Evolutionary conservation across 345 rosid species (phyloP), one percentile per base, ranked within the genome.

Genomic region (Salix koriyanagi): DNA sequence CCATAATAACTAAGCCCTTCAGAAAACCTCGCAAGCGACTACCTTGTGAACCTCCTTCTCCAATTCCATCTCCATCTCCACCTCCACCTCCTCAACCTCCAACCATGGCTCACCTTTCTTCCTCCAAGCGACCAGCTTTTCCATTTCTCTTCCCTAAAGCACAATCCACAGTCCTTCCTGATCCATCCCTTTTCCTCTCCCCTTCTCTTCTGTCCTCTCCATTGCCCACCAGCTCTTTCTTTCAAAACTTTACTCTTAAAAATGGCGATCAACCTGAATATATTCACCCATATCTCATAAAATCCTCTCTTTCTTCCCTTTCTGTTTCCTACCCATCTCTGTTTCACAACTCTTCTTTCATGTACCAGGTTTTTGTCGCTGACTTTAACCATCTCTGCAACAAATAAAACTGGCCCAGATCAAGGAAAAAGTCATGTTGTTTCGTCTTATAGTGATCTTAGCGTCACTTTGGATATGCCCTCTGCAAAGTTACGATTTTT

Each of bases 251-350:
- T 75, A 84, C 96, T 71, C 93, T 96, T 46, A 92, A 92, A 50
- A 87, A 84, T 41, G 99, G 98, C 54, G 91, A 91, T 65, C 92
- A 91, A 61, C 88, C 90, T 1, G 99, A 96, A 72, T 96, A 96
- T 82, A 89, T 96, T 78, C 98, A 96, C 36, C 99, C 99, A 2
- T 96, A 96, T 83, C 90, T 93, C 72, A 54, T 96, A 75, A 91
- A 96, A 84, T 87, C 94, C 1, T 87, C 91, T 0, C 41, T 12
- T 11, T 86, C 90, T 14, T 90, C 97, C 46, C 79, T 96, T 82
- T 88, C 97, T 2, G 66, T 96, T 82, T 91, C 86, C 41, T 96
- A 87, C 87, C 96, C 99, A 54, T 67, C 96, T 71, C 90, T 67
- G 5, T 88, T 87, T 77, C 89, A 82, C 88, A 85, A 71, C 85